Conservation (phyloP, 1,139 yeast species). For the Magnusiomyces suaveolens region DNA sequence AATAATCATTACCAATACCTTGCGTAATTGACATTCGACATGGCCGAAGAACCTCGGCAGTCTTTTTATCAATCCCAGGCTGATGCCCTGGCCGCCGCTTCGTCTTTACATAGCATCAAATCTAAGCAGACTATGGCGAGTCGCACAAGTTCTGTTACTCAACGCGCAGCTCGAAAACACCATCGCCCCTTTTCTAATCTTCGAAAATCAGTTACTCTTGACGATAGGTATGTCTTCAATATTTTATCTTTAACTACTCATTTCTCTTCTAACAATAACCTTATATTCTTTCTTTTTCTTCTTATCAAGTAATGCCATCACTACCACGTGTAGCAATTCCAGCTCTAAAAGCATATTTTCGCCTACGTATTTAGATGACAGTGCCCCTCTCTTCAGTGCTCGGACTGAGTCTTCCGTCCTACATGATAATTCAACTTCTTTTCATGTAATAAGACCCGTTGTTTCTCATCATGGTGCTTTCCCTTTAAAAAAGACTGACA, state of each 20-base stretch:
- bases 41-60: no score
- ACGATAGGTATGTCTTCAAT: not conserved
- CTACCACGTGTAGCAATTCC: not conserved
- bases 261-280: no score
- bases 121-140: no score
- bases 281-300: not conserved
- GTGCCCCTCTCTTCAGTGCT: not conserved
- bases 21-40: no score
- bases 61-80: no score
- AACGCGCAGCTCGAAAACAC: not conserved
- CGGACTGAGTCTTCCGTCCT: not conserved
- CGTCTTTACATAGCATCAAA: no score
- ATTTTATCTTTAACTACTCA: no score
- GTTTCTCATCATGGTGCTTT: no score
- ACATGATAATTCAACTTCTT: not conserved
- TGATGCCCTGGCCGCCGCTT: no score
- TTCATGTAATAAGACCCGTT: no score
- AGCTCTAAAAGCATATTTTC: not conserved
- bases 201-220: not conserved
- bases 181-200: slow-evolving; percentile 4
- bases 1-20: no score
- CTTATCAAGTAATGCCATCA: not conserved
- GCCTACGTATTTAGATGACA: slow-evolving; percentile 1
- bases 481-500: no score
- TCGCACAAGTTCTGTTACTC: not conserved